Conservation (phyloP, 192 early-diverging fungal species). For the Globomyces pollinis-pini region DNA sequence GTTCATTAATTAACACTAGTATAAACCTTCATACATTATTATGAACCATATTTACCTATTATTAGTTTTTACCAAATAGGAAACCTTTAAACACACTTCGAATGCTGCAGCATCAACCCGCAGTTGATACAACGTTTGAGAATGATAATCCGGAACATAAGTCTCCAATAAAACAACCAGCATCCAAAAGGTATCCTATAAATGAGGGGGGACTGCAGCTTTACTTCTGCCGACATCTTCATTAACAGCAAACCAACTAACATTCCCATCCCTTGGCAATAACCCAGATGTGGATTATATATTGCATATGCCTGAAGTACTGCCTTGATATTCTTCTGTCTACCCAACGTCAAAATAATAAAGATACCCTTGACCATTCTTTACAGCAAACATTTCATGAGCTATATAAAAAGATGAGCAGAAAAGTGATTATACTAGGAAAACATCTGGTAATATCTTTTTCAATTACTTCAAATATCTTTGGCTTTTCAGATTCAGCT, state of each 20-base stretch:
- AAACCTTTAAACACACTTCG: conserved; percentile 65
- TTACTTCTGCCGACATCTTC: conserved; percentile 59
- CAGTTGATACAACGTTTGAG: conserved; percentile 61
- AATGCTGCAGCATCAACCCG: conserved; percentile 77
- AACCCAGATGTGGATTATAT: conserved; percentile 77
- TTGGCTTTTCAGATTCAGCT: conserved; percentile 13
- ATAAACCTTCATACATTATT: conserved; percentile 47
- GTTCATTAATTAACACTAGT: neutral
- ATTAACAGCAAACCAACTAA: conserved; percentile 88
- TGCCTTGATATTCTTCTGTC: conserved; percentile 70
- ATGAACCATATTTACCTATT: conserved; percentile 55
- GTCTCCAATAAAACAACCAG: conserved; percentile 66
- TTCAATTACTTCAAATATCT: conserved; percentile 85
- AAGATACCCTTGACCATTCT: conserved; percentile 39
- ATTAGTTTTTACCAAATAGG: no score
- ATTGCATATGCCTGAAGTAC: conserved; percentile 81
- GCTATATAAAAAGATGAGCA: conserved; percentile 33
- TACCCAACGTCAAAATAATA: neutral
- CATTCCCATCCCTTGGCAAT: conserved; percentile 96
- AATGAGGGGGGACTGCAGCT: neutral
- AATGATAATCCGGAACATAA: conserved; percentile 75
- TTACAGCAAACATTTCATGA: conserved; percentile 69
- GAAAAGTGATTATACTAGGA: conserved; percentile 51
- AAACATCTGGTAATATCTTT: conserved; percentile 82
- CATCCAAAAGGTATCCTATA: conserved; percentile 81